These are phyloP conservation scores for Tetraselmis chui DNA, from an alignment of 139 green algal species.

Conservation along the genomic window DNA sequence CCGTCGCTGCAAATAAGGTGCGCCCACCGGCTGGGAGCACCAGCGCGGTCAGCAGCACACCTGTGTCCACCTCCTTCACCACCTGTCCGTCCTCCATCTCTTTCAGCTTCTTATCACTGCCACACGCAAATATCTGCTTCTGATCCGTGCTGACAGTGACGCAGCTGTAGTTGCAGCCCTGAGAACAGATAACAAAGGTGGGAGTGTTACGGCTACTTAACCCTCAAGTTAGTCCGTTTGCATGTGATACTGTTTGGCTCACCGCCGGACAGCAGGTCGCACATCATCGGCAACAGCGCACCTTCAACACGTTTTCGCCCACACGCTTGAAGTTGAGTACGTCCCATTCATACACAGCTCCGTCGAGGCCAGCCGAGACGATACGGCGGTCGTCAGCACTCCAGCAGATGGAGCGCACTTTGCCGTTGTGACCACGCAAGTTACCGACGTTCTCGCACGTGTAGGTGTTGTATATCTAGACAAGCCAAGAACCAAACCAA, in stretches of 20 bases:
- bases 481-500: too few relatives aligned
- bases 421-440: constrained; percentile 36
- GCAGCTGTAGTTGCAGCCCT: constrained; percentile 59
- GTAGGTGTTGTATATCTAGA: constrained; percentile 79
- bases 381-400: constrained; percentile 60
- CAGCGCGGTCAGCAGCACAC: constrained; percentile 42
- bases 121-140: constrained; percentile 52
- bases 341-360: constrained; percentile 85
- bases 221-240: too few relatives aligned
- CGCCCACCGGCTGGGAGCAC: constrained; percentile 30
- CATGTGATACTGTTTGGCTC: too few relatives aligned
- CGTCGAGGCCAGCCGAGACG: constrained; percentile 72
- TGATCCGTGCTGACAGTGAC: constrained; percentile 51
- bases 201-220: too few relatives aligned
- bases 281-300: constrained; percentile 20
- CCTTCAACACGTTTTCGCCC: constrained; percentile 68
- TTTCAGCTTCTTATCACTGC: constrained; percentile 75
- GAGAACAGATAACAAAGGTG: too few relatives aligned
- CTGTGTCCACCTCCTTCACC: constrained; percentile 63
- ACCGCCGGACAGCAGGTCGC: too few relatives aligned
- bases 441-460: constrained; percentile 78
- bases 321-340: constrained; percentile 60
- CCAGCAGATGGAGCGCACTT: constrained; percentile 68
- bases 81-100: constrained; percentile 79
- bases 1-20: constrained; percentile 70